Evolutionary conservation across 805 yeast species (phyloP), one percentile per base, ranked within the genome.

Genomic region (Sugiyamaella lignohabitans): DNA sequence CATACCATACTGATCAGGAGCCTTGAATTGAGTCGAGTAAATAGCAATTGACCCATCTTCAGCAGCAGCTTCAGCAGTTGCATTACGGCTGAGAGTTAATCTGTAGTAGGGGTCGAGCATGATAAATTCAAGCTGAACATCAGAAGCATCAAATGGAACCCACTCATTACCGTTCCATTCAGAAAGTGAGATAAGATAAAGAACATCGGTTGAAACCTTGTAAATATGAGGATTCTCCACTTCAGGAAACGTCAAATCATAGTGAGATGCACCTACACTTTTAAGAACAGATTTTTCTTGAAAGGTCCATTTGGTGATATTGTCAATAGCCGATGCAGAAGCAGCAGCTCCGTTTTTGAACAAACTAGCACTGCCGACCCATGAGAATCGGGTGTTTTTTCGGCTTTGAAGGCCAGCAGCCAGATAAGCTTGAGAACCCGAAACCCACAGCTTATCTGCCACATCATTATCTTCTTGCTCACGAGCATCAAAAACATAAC

Each of bases 1-100:
- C 76, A 93, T 84, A 48, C 99, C 99, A 66, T 93, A 96, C 60
- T 88, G 96, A 65, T 91, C 97, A 19, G 99, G 99, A 34, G 87
- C 67, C 40, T 74, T 74, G 66, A 93, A 87, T 17, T 69, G 62
- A 41, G 62, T 68, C 35, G 73, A 59, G 59, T 79, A 82, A n/a
- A 73, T 65, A n/a, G 55, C 37, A 10, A 67, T 68, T 8, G 32
- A 8, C 8, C 11, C 8, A 24, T 67, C 67, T 5, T 58, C 63
- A 2, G 40, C 47, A 20, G 18, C 32, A 6, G 43, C 30, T 17
- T 38, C 22, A 35, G 14, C 3, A 19, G 24, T 23, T 17, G 16
- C 21, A n/a, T 40, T 24, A 19, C n/a, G 24, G n/a, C 22, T 16
- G 59, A 93, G 68, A 51, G 74, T 79, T 48, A 91, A 62, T 60